Conservation (phyloP, 441 rosid species). For the Syzygium malaccense region DNA sequence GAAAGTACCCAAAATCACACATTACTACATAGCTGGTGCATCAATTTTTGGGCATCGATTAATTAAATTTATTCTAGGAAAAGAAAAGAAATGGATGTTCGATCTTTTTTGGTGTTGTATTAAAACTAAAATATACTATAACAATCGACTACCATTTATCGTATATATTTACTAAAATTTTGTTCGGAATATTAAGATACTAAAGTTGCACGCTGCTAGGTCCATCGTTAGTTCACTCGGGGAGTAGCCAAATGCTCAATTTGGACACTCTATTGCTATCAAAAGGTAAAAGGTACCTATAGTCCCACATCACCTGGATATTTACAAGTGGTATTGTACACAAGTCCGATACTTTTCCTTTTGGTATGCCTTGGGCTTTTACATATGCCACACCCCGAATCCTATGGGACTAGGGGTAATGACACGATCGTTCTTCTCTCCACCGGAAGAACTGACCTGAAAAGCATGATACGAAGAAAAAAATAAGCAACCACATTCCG, state of each 20-base stretch:
- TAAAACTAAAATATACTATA: not conserved
- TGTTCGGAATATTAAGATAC: not conserved
- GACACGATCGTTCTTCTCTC: too few species aligned
- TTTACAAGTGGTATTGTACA: not conserved
- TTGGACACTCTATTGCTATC: not conserved
- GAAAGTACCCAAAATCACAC: not conserved
- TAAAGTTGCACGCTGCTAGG: not conserved
- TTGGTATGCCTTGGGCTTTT: not conserved
- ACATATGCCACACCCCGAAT: not conserved
- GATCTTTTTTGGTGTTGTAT: not conserved
- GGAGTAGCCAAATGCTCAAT: not conserved
- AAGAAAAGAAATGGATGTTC: not conserved
- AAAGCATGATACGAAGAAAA: too few species aligned
- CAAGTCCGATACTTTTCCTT: not conserved
- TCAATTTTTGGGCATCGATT: not conserved
- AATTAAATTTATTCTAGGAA: not conserved
- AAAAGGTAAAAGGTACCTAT: not conserved
- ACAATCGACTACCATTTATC: not conserved
- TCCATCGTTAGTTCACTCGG: not conserved
- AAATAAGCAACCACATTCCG: too few species aligned
- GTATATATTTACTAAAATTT: not conserved
- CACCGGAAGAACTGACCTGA: too few species aligned
- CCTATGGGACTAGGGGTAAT: too few species aligned
- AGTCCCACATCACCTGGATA: not conserved
- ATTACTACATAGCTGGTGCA: not conserved